Conservation (phyloP, 1,284 basidiomycete genomes). For the Fomitopsis schrenkii region DNA sequence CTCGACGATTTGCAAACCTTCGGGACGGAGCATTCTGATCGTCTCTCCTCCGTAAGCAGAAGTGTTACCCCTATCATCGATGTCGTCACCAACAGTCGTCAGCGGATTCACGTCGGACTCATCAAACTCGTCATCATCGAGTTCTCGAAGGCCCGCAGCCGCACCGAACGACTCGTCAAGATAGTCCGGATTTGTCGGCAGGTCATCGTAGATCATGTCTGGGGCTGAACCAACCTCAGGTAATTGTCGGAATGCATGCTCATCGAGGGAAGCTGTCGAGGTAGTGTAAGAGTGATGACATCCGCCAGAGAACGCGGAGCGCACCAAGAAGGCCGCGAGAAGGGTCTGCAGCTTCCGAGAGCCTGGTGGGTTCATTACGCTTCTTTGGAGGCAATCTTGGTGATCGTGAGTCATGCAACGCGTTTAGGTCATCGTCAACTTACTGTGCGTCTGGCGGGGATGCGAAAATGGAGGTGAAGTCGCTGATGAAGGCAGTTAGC, state of each 20-base stretch:
- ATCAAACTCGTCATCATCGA: slow-evolving; percentile 67
- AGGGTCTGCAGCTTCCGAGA: slow-evolving; percentile 24
- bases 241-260: slow-evolving; percentile 72
- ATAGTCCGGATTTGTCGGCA: slow-evolving; percentile 87
- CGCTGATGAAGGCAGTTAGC: slow-evolving; percentile 46
- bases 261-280: slow-evolving; percentile 71
- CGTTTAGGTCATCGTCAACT: slow-evolving; percentile 12
- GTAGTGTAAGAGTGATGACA: neutral
- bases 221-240: slow-evolving; percentile 75
- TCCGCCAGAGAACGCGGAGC: neutral
- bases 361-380: slow-evolving; percentile 30
- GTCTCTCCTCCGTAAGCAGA: slow-evolving; percentile 81
- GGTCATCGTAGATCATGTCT: slow-evolving; percentile 89
- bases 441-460: slow-evolving; percentile 35
- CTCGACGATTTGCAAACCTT: slow-evolving; percentile 57
- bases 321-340: slow-evolving; percentile 18
- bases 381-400: slow-evolving; percentile 16
- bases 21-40: slow-evolving; percentile 67
- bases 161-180: slow-evolving; percentile 79
- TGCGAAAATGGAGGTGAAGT: slow-evolving; percentile 40
- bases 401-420: neutral
- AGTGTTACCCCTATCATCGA: slow-evolving; percentile 30
- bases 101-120: slow-evolving; percentile 42
- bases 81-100: slow-evolving; percentile 28
- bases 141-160: slow-evolving; percentile 69